Evolutionary conservation across 768 basidiomycete species (phyloP).

Genomic region (Neoboletus subvelutipes): DNA sequence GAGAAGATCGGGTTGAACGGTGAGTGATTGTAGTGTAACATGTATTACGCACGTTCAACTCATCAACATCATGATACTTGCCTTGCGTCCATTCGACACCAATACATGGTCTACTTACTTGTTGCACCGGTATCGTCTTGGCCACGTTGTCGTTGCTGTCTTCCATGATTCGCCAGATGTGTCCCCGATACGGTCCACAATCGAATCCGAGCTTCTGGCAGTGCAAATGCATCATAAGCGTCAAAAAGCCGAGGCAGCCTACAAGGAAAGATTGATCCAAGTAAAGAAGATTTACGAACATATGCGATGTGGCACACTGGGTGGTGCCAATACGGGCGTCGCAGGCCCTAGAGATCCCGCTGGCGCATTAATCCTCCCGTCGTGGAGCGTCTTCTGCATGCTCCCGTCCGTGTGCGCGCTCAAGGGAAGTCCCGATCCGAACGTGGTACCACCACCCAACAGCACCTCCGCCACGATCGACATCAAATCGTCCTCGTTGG

Average conservation of each 20-base stretch:
- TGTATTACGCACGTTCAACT: neutral
- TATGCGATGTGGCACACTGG: slow-evolving; percentile 37
- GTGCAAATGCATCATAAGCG: slow-evolving; percentile 27
- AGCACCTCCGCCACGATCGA: slow-evolving; percentile 1
- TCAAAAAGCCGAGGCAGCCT: slow-evolving; percentile 28
- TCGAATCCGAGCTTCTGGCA: slow-evolving; percentile 33
- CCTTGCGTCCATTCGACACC: neutral
- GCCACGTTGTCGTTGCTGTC: neutral
- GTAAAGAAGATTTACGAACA: slow-evolving; percentile 46
- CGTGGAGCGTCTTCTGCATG: slow-evolving; percentile 46
- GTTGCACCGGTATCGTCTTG: neutral
- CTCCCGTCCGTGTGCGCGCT: slow-evolving; percentile 45
- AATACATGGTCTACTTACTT: neutral
- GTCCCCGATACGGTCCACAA: slow-evolving; percentile 4
- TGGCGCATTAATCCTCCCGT: slow-evolving; percentile 37
- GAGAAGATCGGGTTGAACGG: slow-evolving; percentile 41
- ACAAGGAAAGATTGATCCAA: slow-evolving; percentile 30
- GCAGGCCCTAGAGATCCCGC: neutral
- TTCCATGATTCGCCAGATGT: slow-evolving; percentile 19
- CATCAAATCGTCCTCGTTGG: slow-evolving; percentile 30
- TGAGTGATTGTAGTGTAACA: slow-evolving; percentile 18
- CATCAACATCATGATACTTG: neutral
- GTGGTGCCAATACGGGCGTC: neutral
- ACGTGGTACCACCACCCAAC: neutral
- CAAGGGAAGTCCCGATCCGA: slow-evolving; percentile 28